Base-by-base conservation (phyloP, 2,329 filamentous ascomycete species). In the Cytospora piceicola region DNA sequence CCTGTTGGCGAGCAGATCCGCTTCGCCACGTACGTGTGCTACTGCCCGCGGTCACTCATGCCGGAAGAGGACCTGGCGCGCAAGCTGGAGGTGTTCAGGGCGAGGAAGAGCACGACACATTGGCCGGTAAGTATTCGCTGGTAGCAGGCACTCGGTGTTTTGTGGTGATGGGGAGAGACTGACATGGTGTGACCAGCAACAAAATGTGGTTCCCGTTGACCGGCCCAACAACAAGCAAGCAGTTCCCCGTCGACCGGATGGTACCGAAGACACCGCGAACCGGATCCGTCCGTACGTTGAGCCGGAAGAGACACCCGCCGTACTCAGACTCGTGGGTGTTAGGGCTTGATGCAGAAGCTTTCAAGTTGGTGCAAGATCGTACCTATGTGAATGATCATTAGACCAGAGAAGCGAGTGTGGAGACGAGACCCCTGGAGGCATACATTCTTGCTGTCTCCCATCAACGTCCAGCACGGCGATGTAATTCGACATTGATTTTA, bases 131-230 rank as follows among this genome's bases (percentile, higher is more conserved):
- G 64, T 29, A 27, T 14, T 29, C 27, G 22, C 17, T 24, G 30
- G 27, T 34, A 9, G 52, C 24, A 30, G 14, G 15, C 7, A 34
- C 9, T 3, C 6, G 30, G 12, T 27, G 20, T 14, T 6, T n/a
- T 3, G 27, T 7, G n/a, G 11, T 42, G 29, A 20, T 36, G 20
- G 27, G 27, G 12, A 54, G 27, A 17, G 17, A 15, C 59, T 63
- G 34, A 66, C 22, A 22, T 34, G 14, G 17, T 22, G 4, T n/a
- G 4, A 9, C 7, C 55, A 67, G 64, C 64, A 67, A 59, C 55
- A 59, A 55, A 64, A 64, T 24, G 64, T 64, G 24, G 60, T 67
- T 32, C 64, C 64, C 12, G 61, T 32, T 11, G 64, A 64, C 5
- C 54, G 61, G 15, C 12, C 24, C 6, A 36, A 30, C 12, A 32